Base-by-base conservation (phyloP, 306 rosid species). In the Dicorynia guianensis region DNA sequence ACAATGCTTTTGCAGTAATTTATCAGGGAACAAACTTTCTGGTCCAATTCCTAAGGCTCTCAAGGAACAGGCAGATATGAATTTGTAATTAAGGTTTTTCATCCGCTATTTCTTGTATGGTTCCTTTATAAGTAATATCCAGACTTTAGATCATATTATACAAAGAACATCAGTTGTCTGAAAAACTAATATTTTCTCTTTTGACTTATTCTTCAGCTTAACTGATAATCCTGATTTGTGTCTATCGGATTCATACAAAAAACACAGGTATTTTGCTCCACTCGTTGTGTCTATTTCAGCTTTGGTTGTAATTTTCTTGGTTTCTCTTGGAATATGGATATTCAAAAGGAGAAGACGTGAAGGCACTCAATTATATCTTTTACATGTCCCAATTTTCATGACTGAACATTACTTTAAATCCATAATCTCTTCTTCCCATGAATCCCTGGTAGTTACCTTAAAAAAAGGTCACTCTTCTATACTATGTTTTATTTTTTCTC, bases 31-130 rank as follows among this genome's bases (percentile, higher is more conserved):
- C 78, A 70, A 55, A 30, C 62, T 76, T 71, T 46, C 57, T 14
- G 81, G 85, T n/a, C 33, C 78, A 47, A 35, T 81, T 64, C 81
- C 85, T 8, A 19, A 10, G 30, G 70, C 53, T 36, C 78, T 81
- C 3, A 19, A 55, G 78, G 64, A 33, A 43, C 76, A 38, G 47
- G 55, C 75, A 12, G 60, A 19, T 55, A 67, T 40, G 33, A 18
- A 9, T 10, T 62, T 74, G 39, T 4, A 3, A 38, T 35, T 74
- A 43, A 74, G 78, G 78, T 74, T 62, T 38, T 8, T 47, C 18
- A 2, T 36, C 69, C 49, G 13, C 43, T 18, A 20, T 25, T 12
- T 71, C n/a, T 33, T 10, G 34, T 0, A 64, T 46, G 11, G 2
- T 13, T 10, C 11, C 5, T 46, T 46, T 46, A 3, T 46, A 46